Base-by-base conservation (phyloP, 208 protist genomes). In the Acanthamoeba healyi region DNA sequence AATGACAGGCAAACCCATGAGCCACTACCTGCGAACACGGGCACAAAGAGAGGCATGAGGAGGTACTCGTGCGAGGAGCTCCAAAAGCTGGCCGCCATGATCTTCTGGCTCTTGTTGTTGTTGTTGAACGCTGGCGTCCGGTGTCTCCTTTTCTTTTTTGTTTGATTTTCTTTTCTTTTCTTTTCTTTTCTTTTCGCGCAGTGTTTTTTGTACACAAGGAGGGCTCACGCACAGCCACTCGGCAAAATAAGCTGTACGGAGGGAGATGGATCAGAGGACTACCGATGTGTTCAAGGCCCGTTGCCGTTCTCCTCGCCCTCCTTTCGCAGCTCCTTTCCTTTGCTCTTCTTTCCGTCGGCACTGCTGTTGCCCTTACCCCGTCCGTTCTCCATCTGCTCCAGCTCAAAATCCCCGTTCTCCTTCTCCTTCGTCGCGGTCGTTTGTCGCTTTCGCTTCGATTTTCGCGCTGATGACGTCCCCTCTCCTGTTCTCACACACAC, bases 11-110 rank as follows among this genome's bases (percentile, higher is more conserved):
- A 17, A 3, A 77, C 29, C 67, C 36, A 77, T 9, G 38, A 38
- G 42, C 24, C 49, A 29, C 4, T 61, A 29, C 12, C 2, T 26
- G 19, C 26, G 2, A 24, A 46, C 12, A 56, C 15, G 2, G 5
- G 2, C 10, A 26, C 34, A 2, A 5, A 6, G 32, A 22, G 34
- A 1, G 34, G 38, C 7, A 29, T 15, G 36, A 38, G 36, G 6
- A 38, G 36, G 67, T 36, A 87, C 79, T 63, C 42, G 26, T 87
- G 79, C 0, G 79, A 87, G 7, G 79, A 87, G 36, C 46, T 61
- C 79, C 79, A 87, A 24, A 87, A 87, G 79, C 36, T 87, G 0
- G 79, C 79, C 26, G 79, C 79, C 79, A 87, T 87, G 79, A 10
- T 54, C 67, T 58, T 24, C 15, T 56, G 15, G 12, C 15, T 6